Conservation (phyloP, 768 basidiomycete species). For the Paxillus involutus region DNA sequence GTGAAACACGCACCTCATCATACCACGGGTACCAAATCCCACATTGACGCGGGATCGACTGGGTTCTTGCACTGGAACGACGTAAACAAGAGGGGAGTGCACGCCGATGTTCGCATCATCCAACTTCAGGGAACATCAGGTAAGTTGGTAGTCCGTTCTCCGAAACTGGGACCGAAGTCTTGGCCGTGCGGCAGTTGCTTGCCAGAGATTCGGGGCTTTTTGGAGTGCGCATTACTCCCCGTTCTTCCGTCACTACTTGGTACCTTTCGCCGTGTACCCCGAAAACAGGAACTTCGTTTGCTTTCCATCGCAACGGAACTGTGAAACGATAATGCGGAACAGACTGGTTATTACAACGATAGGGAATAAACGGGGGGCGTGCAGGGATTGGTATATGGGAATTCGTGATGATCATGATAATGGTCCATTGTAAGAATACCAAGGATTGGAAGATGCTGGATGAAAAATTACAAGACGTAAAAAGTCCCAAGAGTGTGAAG, state of each 20-base stretch:
- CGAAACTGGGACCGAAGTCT: not conserved
- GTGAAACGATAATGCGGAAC: constrained; percentile 8
- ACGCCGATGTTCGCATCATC: constrained; percentile 13
- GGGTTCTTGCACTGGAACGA: constrained; percentile 14
- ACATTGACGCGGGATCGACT: constrained; percentile 9
- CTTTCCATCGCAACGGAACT: constrained; percentile 6
- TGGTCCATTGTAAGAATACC: constrained; percentile 22
- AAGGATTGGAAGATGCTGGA: not conserved
- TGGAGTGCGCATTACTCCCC: constrained; percentile 16
- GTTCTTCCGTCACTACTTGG: constrained; percentile 18
- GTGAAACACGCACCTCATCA: not conserved
- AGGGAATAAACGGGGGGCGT: not conserved
- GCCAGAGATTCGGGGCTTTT: constrained; percentile 11
- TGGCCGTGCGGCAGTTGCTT: constrained; percentile 26
- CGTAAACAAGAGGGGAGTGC: constrained; percentile 21
- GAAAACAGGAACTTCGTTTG: constrained; percentile 11
- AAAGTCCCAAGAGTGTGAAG: not conserved
- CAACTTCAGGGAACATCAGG: constrained; percentile 12
- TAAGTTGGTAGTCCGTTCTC: constrained; percentile 4
- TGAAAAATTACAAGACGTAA: constrained; percentile 10
- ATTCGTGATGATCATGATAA: constrained; percentile 14
- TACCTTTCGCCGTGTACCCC: constrained; percentile 8
- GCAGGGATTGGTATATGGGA: constrained; percentile 6
- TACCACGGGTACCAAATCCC: constrained; percentile 9
- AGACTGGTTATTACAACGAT: constrained; percentile 20